phyloP scores from a whole-genome alignment of 2,329 filamentous ascomycete species.

The Lecanicillium sp. region DNA sequence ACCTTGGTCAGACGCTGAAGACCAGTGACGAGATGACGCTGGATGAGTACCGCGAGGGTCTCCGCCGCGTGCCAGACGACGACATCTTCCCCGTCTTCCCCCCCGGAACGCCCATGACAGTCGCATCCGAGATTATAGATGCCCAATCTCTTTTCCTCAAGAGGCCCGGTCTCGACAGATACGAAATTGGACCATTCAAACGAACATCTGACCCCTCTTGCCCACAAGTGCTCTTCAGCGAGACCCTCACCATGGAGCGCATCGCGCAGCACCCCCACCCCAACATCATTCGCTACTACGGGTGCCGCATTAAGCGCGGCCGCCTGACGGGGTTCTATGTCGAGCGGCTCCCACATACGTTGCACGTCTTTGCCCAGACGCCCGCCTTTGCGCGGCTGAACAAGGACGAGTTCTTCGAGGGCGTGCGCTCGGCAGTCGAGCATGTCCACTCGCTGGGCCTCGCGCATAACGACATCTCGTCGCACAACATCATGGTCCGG shows the following conservation, averaged over 20 bases:
- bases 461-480: slow-evolving; percentile 25
- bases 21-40: too few relatives aligned
- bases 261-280: slow-evolving; percentile 17
- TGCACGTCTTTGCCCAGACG: background rate
- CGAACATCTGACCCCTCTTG: slow-evolving; percentile 2
- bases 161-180: slow-evolving; percentile 10
- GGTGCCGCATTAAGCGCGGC: slow-evolving; percentile 16
- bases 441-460: slow-evolving; percentile 22
- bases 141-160: slow-evolving; percentile 9
- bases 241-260: slow-evolving; percentile 17
- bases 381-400: slow-evolving; percentile 10
- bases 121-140: slow-evolving; percentile 10
- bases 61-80: slow-evolving; percentile 14
- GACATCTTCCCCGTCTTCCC: slow-evolving; percentile 16
- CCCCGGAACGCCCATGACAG: slow-evolving; percentile 10
- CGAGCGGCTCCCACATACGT: slow-evolving; percentile 11
- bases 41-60: too few relatives aligned
- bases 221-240: slow-evolving; percentile 12
- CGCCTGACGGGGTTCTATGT: slow-evolving; percentile 18
- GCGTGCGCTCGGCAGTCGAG: slow-evolving; percentile 20
- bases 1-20: too few relatives aligned
- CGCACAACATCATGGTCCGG: slow-evolving; percentile 22
- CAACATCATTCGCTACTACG: slow-evolving; percentile 19
- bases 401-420: slow-evolving; percentile 14
- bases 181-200: too few relatives aligned